Evolutionary conservation across 2,329 filamentous ascomycete genomes (phyloP).

Genomic region (Cercospora brassicicola): DNA sequence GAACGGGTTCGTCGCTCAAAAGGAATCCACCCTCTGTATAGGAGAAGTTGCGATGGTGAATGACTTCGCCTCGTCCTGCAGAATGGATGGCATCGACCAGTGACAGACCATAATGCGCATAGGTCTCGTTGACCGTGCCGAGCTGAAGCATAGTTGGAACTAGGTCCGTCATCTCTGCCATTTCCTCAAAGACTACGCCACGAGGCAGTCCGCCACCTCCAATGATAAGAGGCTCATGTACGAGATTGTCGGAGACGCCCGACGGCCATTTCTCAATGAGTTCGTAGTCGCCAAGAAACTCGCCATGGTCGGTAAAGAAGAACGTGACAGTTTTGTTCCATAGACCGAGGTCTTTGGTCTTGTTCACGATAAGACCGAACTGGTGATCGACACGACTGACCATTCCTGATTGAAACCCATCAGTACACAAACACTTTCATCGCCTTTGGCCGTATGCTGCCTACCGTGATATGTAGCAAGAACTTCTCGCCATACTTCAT

Average conservation of each 20-base stretch:
- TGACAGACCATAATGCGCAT: neutral
- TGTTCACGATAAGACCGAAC: neutral
- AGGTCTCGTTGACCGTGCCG: neutral
- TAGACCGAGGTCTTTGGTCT: neutral
- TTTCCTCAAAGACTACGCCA: neutral
- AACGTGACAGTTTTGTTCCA: neutral
- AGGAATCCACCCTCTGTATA: neutral
- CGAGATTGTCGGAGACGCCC: neutral
- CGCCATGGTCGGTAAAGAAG: neutral
- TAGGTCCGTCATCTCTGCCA: neutral
- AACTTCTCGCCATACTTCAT: neutral
- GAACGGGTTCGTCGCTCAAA: neutral
- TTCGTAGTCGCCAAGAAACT: neutral
- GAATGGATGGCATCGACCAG: neutral
- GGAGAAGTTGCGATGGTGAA: neutral
- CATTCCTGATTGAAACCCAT: neutral
- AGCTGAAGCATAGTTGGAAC: neutral
- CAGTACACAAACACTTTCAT: neutral
- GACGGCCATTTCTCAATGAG: neutral
- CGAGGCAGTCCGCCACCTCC: neutral
- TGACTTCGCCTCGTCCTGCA: neutral
- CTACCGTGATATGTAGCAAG: neutral
- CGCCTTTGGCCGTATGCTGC: neutral
- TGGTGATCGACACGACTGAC: neutral
- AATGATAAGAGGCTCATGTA: neutral